Percentiles rank a stretch among this genome's conserved stretches.
phyloP scores from a whole-genome alignment of 495 filamentous ascomycete genomes.

The Tuber melanosporum region DNA sequence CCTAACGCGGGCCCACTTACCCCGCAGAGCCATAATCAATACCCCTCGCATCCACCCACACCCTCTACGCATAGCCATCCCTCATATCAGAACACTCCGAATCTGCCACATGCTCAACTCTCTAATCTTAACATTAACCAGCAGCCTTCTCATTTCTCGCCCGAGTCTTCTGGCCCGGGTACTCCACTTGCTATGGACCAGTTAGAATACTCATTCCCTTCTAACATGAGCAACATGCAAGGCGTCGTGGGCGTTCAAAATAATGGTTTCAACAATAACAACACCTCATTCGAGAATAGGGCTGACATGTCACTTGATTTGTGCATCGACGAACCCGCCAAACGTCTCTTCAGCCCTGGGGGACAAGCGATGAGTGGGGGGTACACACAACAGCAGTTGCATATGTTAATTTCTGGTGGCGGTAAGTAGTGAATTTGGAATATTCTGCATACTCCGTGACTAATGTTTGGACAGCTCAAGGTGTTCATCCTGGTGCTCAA shows the following conservation, averaged over 20 bases:
- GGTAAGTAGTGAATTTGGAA: slow-evolving; percentile 10
- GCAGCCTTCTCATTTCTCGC: slow-evolving; percentile 60
- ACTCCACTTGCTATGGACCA: slow-evolving; percentile 59
- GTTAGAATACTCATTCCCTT: slow-evolving; percentile 39
- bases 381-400: slow-evolving; percentile 34
- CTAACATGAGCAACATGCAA: slow-evolving; percentile 43
- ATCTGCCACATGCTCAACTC: slow-evolving; percentile 95
- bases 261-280: slow-evolving; percentile 32
- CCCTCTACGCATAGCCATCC: slow-evolving; percentile 63
- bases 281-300: slow-evolving; percentile 18
- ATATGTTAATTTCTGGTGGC: slow-evolving; percentile 35
- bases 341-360: slow-evolving; percentile 79
- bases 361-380: slow-evolving; percentile 59
- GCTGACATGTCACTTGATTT: slow-evolving; percentile 55
- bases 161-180: slow-evolving; percentile 67
- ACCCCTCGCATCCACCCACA: slow-evolving; percentile 77
- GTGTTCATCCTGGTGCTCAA: background rate
- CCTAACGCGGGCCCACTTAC: slow-evolving; percentile 53
- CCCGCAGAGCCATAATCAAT: slow-evolving; percentile 57
- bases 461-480: background rate
- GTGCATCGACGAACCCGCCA: slow-evolving; percentile 93
- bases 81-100: slow-evolving; percentile 81
- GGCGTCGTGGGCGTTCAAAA: slow-evolving; percentile 45
- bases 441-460: background rate
- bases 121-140: slow-evolving; percentile 62